Evolutionary conservation across 1,139 yeast species (phyloP), one percentile per base, ranked within the genome.

Genomic region (Arxiozyma slooffiae): DNA sequence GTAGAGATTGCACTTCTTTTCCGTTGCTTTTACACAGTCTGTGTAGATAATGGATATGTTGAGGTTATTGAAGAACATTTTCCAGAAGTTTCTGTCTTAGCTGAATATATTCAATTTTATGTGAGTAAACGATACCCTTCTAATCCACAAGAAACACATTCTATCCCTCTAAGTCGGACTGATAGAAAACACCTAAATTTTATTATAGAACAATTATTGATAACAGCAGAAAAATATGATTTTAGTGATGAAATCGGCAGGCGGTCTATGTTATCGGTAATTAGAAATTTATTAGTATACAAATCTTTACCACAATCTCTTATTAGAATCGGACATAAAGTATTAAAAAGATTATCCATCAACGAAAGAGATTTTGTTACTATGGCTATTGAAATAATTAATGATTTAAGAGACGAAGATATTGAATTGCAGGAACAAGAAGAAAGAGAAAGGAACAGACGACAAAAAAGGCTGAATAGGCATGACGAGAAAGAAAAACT

Each of bases 191-290:
- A 85, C 52, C 65, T 82, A 39, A 90, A 87, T 57, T 90, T 83
- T 60, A 79, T 89, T 46, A 77, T 88, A 46, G 80, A 81, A 53
- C 96, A 92, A 64, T 66, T 94, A 37, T 67, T 92, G 41, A 68
- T 73, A 8, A 78, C 88, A 40, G 82, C 92, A 0, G 77, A 77
- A 44, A 79, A 79, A 40, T 85, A 83, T 62, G 98, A 92, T 64
- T 88, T 80, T 61, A 84, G 90, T 57, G 98, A 92, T 69, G 97
- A 90, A 66, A 79, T 86, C 48, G 97, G 97, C 7, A 79, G 97
- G 62, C 77, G 96, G 63, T 80, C 82, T 47, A 83, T 88, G 81
- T 69, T 88, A 44, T 84, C 81, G 50, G 77, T 85, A 5, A 75
- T 89, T 18, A 78, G 96, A 67, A 72, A 79, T 34, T 71, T 82